phyloP scores from a whole-genome alignment of 2,329 filamentous ascomycete species.

The Aspergillus udagawae region DNA sequence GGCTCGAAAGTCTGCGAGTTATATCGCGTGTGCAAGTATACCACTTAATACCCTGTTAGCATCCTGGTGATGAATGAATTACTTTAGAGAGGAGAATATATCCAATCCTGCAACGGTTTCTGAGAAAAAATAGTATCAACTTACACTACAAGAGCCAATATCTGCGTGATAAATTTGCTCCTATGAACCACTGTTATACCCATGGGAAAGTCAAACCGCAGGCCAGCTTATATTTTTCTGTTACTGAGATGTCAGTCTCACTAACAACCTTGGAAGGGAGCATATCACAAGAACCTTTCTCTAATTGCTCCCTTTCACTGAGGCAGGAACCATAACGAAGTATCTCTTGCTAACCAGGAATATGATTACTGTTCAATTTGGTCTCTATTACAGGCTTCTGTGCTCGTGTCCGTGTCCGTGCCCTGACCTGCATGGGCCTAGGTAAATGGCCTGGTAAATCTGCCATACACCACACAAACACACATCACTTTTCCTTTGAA shows the following conservation, averaged over 20 bases:
- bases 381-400: neutral
- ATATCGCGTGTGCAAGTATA: constrained; percentile 5
- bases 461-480: neutral
- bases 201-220: neutral
- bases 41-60: constrained; percentile 16
- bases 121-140: neutral
- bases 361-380: neutral
- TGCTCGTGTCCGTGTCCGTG: neutral
- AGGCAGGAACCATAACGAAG: neutral
- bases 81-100: neutral
- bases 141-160: neutral
- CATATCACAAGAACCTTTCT: neutral
- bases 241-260: neutral
- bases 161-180: no score
- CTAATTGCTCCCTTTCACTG: neutral
- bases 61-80: constrained; percentile 17
- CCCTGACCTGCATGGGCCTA: no score
- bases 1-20: constrained; percentile 7
- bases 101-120: neutral
- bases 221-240: neutral
- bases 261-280: no score
- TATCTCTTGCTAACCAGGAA: neutral
- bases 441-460: neutral
- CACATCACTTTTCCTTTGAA: neutral
- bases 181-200: neutral